Evolutionary conservation across 257 asterid genomes (phyloP).

Genomic region (Solanum pimpinellifolium): DNA sequence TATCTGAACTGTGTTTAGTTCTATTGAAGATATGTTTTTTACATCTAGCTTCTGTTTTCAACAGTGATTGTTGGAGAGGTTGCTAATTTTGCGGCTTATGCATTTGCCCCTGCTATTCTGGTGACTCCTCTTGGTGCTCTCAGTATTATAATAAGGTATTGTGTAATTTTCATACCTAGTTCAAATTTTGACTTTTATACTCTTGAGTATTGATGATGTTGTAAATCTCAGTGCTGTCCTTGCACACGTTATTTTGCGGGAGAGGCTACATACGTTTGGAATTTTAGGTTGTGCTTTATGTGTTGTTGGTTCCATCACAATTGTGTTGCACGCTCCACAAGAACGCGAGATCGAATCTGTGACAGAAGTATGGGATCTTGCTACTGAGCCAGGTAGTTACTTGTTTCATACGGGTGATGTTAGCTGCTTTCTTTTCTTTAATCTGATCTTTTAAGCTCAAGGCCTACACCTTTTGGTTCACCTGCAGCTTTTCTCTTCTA

Average conservation of each 20-base stretch:
- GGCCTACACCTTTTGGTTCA: constrained; percentile 2
- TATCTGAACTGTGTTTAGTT: background rate
- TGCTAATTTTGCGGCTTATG: constrained; percentile 98
- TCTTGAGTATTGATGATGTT: constrained; percentile 22
- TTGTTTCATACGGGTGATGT: background rate
- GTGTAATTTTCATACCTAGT: background rate
- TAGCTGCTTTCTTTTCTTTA: background rate
- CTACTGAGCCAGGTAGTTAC: constrained; percentile 79
- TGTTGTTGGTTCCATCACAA: constrained; percentile 93
- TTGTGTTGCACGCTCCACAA: constrained; percentile 93
- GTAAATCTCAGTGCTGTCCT: constrained; percentile 75
- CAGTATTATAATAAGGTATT: constrained; percentile 96
- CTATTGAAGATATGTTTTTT: background rate
- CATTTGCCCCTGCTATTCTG: constrained; percentile 97
- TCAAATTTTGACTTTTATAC: constrained; percentile 5
- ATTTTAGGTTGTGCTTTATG: constrained; percentile 94
- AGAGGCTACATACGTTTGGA: constrained; percentile 79
- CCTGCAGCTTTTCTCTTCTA: constrained; percentile 60
- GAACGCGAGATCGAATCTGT: constrained; percentile 94
- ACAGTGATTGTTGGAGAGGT: constrained; percentile 97
- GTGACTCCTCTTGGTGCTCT: constrained; percentile 99
- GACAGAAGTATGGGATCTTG: constrained; percentile 92
- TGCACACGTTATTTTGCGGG: constrained; percentile 79
- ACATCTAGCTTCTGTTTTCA: constrained; percentile 11
- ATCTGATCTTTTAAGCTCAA: background rate